Evolutionary conservation across 2,329 filamentous ascomycete genomes (phyloP), one percentile per base, ranked within the genome.

Genomic region (Aspergillus arachidicola): DNA sequence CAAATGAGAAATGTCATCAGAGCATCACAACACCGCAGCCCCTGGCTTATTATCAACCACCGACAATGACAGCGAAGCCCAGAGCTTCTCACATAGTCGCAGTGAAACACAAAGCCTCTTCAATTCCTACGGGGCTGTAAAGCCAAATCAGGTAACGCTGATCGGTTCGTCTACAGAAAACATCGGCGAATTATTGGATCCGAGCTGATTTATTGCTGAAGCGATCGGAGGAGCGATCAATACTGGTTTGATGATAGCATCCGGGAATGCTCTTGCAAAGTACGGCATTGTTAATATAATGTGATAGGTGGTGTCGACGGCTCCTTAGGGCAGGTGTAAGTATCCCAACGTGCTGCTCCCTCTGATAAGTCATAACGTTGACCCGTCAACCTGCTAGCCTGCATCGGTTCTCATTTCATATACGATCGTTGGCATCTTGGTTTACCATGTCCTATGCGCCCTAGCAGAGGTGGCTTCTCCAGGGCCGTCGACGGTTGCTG

Each of bases 381-480:
- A 51, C 38, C 58, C 53, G 66, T 69, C 63, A 36, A 63, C 58
- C 41, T 43, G 58, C 38, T 63, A 77, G 69, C 80, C 80, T 23
- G 80, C 72, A n/a, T 71, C 79, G 3, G 75, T 82, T 43, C 71
- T 82, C 34, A 81, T 82, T 48, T 79, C 78, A 6, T 82, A 82
- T 67, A 69, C 76, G 6, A 72, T 78, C 59, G 78, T 81, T 50
- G 80, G 80, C 48, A 78, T 81, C 51, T 72, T 95, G 64, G 92
- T 94, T 68, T 95, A 89, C 77, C 80, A 93, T 50, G 91, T 95
- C 69, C 93, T 95, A 91, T 88, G 88, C 62, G 89, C 87, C 61
- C 86, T 95, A 3, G 92, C 91, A 66, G 91, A 94, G 77, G 94
- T 95, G 90, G 91, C 91, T 10, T 86, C 91, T 38, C 92, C 92